Base-by-base conservation (phyloP, 2,329 filamentous ascomycete genomes). In the Trichoderma polysporum region DNA sequence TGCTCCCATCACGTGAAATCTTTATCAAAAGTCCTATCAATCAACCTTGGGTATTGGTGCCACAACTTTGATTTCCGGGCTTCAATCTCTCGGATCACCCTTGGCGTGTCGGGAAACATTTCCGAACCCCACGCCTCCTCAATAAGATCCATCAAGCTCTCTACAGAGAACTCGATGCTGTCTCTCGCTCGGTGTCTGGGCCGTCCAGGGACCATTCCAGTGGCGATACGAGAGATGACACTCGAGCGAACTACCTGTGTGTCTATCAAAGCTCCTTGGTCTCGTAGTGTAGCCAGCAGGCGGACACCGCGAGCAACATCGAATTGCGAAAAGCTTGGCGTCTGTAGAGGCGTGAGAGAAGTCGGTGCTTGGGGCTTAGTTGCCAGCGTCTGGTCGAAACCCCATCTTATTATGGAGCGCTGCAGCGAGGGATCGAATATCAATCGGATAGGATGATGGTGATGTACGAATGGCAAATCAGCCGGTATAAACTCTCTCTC, bases 401-500 rank as follows among this genome's bases (percentile, higher is more conserved):
- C 79, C 77, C 80, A 84, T 39, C 82, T 76, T 9, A 85, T 69
- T 17, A 85, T 77, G 2, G 74, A 72, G 1, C 76, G 74, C 61
- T 84, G 75, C 22, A 85, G 66, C 29, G 71, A 72, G 12, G 68
- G 58, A 49, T 79, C 74, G 68, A 87, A 86, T 22, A 87, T 75
- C 41, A 76, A 76, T 47, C 77, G 79, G 7, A 86, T 66, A 2
- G 85, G 85, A 67, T 87, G 85, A 13, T 78, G 71, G 1, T 74
- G 76, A 61, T 81, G 79, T 10, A 69, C 68, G 27, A 79, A 73
- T 1, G 80, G 77, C 13, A 86, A 73, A 63, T 86, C 84, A 29
- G 71, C 74, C 17, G 74, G 77, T 56, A 76, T 81, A 60, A 69
- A 73, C 17, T 69, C 66, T 33, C 67, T 69, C 33, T 64, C 66